Evolutionary conservation across 176 grass and related monocot genomes (phyloP).

Genomic region (Carex littledalei): DNA sequence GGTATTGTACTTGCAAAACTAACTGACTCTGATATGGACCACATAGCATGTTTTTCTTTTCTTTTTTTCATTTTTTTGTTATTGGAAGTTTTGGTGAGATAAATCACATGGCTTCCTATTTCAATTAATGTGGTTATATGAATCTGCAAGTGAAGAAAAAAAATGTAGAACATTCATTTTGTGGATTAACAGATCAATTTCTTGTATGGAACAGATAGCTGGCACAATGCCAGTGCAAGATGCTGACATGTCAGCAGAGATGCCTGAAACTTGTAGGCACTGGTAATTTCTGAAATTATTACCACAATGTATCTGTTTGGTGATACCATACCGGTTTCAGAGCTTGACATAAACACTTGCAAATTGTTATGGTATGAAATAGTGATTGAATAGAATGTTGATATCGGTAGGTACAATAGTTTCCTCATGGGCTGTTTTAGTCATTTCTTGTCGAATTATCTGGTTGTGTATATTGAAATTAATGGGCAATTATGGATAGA

Average conservation of each 20-base stretch:
- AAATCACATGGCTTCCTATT: background rate
- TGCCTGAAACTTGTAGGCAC: background rate
- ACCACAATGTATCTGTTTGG: background rate
- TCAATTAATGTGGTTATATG: background rate
- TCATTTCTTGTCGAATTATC: background rate
- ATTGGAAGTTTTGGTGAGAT: background rate
- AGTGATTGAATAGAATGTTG: background rate
- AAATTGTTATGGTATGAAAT: background rate
- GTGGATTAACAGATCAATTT: background rate
- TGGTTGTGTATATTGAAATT: background rate
- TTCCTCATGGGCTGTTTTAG: background rate
- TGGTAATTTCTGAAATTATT: background rate
- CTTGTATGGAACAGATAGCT: background rate
- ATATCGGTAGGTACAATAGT: background rate
- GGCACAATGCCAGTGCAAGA: background rate
- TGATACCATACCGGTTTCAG: background rate
- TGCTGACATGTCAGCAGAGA: background rate
- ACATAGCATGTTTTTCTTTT: background rate
- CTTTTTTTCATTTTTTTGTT: background rate
- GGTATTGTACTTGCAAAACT: background rate
- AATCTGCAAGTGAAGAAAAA: background rate
- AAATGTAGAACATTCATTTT: background rate
- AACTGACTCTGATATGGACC: background rate
- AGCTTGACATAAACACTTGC: background rate
- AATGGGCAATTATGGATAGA: no score